phyloP scores from a whole-genome alignment of 345 rosid genomes.

The Arabidopsis arenosa region DNA sequence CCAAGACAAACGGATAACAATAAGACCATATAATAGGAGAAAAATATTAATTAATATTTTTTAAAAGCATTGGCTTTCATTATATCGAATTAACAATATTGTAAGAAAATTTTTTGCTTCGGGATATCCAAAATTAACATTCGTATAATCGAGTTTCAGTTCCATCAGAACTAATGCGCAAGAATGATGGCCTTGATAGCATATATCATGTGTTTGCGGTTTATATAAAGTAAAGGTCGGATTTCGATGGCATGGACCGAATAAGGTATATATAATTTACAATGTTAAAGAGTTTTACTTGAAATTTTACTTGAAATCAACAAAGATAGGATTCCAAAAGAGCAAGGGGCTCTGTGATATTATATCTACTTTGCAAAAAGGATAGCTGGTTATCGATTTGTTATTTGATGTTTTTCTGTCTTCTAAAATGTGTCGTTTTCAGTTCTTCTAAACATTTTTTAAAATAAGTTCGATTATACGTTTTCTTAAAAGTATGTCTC shows the following conservation, averaged over 20 bases:
- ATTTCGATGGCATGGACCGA: neutral
- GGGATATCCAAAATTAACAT: neutral
- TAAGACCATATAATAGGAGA: no score
- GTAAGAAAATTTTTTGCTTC: no score
- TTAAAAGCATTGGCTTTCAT: no score
- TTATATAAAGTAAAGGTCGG: neutral
- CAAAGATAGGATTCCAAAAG: conserved; percentile 7
- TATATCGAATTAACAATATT: no score
- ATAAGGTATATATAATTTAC: neutral
- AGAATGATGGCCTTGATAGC: neutral
- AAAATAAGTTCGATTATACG: neutral
- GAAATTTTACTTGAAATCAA: neutral
- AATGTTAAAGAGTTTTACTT: neutral
- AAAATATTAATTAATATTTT: no score
- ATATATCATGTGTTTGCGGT: no score
- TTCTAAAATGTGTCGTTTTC: neutral
- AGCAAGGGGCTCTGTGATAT: neutral
- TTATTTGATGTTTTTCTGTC: conserved; percentile 3
- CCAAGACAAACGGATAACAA: no score
- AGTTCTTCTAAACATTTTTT: neutral
- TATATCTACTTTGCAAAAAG: neutral
- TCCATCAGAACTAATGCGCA: neutral
- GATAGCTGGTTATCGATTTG: neutral
- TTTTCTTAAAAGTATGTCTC: neutral
- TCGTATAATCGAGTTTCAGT: neutral